Evolutionary conservation across 805 yeast genomes (phyloP).

Genomic region (Ogataea methanolica): DNA sequence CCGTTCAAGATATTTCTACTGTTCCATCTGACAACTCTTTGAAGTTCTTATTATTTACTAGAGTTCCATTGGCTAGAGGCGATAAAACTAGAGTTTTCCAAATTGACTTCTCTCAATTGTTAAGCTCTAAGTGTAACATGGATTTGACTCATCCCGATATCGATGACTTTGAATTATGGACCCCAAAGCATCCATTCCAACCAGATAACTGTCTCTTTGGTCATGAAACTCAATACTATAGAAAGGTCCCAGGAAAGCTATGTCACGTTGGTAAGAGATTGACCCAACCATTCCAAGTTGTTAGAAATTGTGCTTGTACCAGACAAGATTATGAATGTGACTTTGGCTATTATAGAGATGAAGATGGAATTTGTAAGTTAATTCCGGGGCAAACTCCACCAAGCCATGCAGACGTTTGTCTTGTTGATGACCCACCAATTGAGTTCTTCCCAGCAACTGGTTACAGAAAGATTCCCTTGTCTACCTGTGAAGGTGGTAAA

Average conservation of each 20-base stretch:
- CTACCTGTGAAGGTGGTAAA: conserved; percentile 79
- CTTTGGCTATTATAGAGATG: conserved; percentile 63
- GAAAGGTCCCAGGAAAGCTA: conserved; percentile 56
- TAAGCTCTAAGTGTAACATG: conserved; percentile 45
- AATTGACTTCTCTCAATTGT: conserved; percentile 51
- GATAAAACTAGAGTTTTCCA: conserved; percentile 47
- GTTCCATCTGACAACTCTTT: conserved; percentile 83
- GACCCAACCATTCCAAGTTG: conserved; percentile 48
- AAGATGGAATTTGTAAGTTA: conserved; percentile 73
- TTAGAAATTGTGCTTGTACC: conserved; percentile 73
- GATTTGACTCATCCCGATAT: conserved; percentile 38
- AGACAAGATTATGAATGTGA: conserved; percentile 90
- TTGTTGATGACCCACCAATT: conserved; percentile 46
- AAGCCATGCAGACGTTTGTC: conserved; percentile 58
- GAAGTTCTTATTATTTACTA: conserved; percentile 64
- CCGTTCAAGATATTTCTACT: conserved; percentile 70
- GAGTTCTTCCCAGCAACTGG: conserved; percentile 84
- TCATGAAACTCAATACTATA: conserved; percentile 54
- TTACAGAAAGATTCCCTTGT: conserved; percentile 74
- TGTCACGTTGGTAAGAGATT: conserved; percentile 63
- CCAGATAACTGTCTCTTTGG: conserved; percentile 61
- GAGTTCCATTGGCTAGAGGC: conserved; percentile 42
- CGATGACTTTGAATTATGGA: conserved; percentile 60
- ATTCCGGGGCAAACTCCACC: conserved; percentile 67
- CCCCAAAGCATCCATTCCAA: conserved; percentile 52